phyloP scores from a whole-genome alignment of 2,329 filamentous ascomycete species.

The Fusarium gaditjirri region DNA sequence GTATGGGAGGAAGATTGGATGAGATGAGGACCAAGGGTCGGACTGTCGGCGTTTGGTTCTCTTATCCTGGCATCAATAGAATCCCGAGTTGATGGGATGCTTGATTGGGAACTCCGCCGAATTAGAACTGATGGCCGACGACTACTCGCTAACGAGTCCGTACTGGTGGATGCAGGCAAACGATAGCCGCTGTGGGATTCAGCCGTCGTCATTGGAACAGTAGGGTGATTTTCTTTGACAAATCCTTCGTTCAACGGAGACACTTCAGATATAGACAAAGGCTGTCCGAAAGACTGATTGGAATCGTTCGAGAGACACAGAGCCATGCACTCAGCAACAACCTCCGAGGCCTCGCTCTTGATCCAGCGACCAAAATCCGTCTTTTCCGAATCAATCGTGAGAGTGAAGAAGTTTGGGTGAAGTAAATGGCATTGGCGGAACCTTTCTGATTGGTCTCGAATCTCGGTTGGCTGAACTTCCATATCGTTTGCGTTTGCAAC shows the following conservation, averaged over 20 bases:
- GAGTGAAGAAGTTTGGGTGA: conserved; percentile 85
- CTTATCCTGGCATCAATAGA: conserved; percentile 46
- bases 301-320: conserved; percentile 59
- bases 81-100: conserved; percentile 60
- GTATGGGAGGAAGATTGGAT: conserved; percentile 61
- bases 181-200: conserved; percentile 59
- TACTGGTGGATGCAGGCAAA: conserved; percentile 63
- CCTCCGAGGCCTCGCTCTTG: conserved; percentile 81
- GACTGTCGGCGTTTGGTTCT: conserved; percentile 65
- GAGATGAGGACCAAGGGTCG: conserved; percentile 66
- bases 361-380: conserved; percentile 81
- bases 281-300: conserved; percentile 40
- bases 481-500: conserved; percentile 77
- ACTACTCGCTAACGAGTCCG: conserved; percentile 55
- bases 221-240: conserved; percentile 49
- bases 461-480: conserved; percentile 81
- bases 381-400: conserved; percentile 83
- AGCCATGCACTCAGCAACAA: conserved; percentile 81
- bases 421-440: conserved; percentile 79
- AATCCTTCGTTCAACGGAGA: conserved; percentile 45
- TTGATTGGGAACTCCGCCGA: conserved; percentile 61
- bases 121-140: conserved; percentile 51
- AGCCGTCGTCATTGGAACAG: conserved; percentile 53
- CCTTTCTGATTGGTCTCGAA: conserved; percentile 78
- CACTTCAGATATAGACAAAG: conserved; percentile 32